Evolutionary conservation across 345 rosid species (phyloP).

Genomic region (Eucalyptus melliodora): DNA sequence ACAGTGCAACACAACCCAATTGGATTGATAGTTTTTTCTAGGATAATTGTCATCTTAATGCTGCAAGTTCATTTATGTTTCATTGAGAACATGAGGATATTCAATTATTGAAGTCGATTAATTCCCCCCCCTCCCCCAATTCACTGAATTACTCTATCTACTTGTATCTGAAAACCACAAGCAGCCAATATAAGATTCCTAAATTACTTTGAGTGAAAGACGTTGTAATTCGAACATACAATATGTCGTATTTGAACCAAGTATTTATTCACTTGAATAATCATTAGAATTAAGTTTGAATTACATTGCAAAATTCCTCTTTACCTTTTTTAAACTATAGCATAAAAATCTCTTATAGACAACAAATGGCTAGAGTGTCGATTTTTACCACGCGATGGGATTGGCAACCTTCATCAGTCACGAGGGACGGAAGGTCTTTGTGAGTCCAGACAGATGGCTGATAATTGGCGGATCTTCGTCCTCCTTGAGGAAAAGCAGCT

Average conservation of each 20-base stretch:
- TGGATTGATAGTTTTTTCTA: too few species aligned
- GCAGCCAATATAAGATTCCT: not conserved
- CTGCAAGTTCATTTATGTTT: too few species aligned
- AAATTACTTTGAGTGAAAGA: not conserved
- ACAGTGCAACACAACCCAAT: too few species aligned
- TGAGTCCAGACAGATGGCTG: not conserved
- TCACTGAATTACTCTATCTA: not conserved
- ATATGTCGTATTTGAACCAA: not conserved
- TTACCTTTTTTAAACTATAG: too few species aligned
- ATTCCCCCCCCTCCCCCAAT: not conserved
- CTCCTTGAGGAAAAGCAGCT: not conserved
- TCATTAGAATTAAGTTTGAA: accelerated
- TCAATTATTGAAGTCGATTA: too few species aligned
- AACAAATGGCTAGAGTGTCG: not conserved
- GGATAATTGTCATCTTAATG: too few species aligned
- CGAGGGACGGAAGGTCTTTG: not conserved
- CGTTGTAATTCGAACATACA: accelerated
- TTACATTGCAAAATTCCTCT: too few species aligned
- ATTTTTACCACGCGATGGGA: not conserved
- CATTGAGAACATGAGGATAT: too few species aligned
- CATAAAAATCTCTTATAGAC: too few species aligned
- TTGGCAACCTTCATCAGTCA: not conserved
- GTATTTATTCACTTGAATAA: not conserved
- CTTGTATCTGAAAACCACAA: not conserved
- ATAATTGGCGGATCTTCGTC: not conserved